Evolutionary conservation across 768 basidiomycete species (phyloP).

Genomic region (Boletus sp.): DNA sequence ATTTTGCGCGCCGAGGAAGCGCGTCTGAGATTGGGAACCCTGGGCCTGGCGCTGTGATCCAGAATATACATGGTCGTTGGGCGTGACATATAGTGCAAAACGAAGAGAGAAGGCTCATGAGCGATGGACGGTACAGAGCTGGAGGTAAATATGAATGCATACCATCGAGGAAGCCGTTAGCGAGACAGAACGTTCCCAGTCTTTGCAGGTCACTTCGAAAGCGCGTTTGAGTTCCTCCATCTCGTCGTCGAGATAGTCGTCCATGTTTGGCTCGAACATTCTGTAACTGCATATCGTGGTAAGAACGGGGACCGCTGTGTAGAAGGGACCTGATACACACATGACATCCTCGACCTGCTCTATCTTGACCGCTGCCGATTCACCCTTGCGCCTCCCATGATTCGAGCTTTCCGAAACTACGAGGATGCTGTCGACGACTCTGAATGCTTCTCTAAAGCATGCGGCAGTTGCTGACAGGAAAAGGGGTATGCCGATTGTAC

Average conservation of each 20-base stretch:
- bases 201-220: conserved; percentile 71
- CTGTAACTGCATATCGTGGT: conserved; percentile 56
- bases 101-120: background rate
- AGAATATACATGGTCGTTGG: background rate
- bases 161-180: conserved; percentile 36
- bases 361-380: conserved; percentile 36
- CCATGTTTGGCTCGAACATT: conserved; percentile 97
- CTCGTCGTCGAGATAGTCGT: conserved; percentile 96
- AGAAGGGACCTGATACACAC: conserved; percentile 43
- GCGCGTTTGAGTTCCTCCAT: conserved; percentile 73
- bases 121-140: background rate
- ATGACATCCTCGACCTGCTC: conserved; percentile 78
- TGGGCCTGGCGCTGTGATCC: background rate
- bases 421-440: conserved; percentile 76
- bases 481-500: conserved; percentile 65
- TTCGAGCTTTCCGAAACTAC: conserved; percentile 41
- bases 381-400: conserved; percentile 3
- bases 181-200: conserved; percentile 66
- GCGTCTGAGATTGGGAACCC: conserved; percentile 32
- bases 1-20: conserved; percentile 82
- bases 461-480: conserved; percentile 89
- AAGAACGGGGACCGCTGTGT: background rate
- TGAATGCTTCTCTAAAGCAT: conserved; percentile 84
- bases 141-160: background rate
- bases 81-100: conserved; percentile 8